phyloP scores from a whole-genome alignment of 179 eudicot species.

The Drosera spatulata region DNA sequence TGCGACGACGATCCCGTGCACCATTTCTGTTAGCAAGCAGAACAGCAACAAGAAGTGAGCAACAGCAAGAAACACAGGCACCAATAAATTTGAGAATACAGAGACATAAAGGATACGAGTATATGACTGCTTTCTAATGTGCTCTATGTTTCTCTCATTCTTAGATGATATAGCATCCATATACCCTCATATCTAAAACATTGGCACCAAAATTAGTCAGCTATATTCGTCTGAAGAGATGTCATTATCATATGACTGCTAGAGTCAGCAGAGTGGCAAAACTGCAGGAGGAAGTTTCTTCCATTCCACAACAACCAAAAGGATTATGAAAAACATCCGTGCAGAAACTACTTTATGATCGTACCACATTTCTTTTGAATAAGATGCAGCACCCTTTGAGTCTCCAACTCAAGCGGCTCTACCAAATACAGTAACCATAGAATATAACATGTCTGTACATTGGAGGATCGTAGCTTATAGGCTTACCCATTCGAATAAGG shows the following conservation, averaged over 20 bases:
- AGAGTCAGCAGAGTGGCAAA: too few relatives aligned
- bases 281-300: too few relatives aligned
- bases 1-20: constrained; percentile 64
- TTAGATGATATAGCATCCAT: too few relatives aligned
- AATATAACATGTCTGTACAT: not conserved
- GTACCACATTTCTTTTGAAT: not conserved
- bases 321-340: too few relatives aligned
- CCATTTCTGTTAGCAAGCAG: constrained; percentile 52
- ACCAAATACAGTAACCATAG: not conserved
- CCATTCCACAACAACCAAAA: too few relatives aligned
- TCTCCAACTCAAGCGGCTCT: not conserved
- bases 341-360: too few relatives aligned
- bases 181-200: too few relatives aligned
- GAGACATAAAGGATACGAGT: not conserved
- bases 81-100: not conserved
- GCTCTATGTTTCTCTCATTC: too few relatives aligned
- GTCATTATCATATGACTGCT: too few relatives aligned
- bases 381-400: not conserved
- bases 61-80: not conserved
- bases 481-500: constrained; percentile 81
- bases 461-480: not conserved
- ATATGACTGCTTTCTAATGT: too few relatives aligned
- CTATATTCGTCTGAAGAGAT: too few relatives aligned
- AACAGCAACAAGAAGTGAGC: not conserved
- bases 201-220: too few relatives aligned